phyloP scores from a whole-genome alignment of 2,329 filamentous ascomycete species.

The Sporothrix globosa region DNA sequence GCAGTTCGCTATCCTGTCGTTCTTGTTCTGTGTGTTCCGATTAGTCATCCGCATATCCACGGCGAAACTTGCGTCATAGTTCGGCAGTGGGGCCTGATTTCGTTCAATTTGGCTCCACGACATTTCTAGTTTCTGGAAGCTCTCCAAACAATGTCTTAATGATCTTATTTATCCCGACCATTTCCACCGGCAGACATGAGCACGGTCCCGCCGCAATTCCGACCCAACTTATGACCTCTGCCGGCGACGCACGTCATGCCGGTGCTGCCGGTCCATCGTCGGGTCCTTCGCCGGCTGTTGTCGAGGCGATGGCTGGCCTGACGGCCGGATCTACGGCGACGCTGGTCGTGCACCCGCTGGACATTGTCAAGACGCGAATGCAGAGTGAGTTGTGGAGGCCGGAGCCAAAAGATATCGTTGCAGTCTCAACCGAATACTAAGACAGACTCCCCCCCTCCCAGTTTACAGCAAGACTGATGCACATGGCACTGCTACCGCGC shows the following conservation, averaged over 20 bases:
- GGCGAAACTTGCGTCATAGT: constrained; percentile 24
- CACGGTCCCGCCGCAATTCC: not conserved
- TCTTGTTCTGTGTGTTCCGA: not conserved
- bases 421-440: not conserved
- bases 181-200: not conserved
- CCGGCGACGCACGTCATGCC: constrained; percentile 24
- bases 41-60: constrained; percentile 12
- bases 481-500: constrained; percentile 36
- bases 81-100: constrained; percentile 19
- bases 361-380: constrained; percentile 94
- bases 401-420: not conserved
- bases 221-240: constrained; percentile 23
- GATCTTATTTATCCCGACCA: not conserved
- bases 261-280: not conserved
- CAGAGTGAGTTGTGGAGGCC: constrained; percentile 63
- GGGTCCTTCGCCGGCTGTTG: constrained; percentile 70
- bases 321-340: constrained; percentile 86
- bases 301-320: constrained; percentile 89
- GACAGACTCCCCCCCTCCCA: constrained; percentile 37
- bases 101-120: not conserved
- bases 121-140: not conserved
- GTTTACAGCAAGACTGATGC: constrained; percentile 53
- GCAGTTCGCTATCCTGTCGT: not conserved
- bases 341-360: constrained; percentile 85
- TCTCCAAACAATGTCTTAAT: not conserved